phyloP scores from a whole-genome alignment of 78 protist species.

The Chrysochromulina tobinii region DNA sequence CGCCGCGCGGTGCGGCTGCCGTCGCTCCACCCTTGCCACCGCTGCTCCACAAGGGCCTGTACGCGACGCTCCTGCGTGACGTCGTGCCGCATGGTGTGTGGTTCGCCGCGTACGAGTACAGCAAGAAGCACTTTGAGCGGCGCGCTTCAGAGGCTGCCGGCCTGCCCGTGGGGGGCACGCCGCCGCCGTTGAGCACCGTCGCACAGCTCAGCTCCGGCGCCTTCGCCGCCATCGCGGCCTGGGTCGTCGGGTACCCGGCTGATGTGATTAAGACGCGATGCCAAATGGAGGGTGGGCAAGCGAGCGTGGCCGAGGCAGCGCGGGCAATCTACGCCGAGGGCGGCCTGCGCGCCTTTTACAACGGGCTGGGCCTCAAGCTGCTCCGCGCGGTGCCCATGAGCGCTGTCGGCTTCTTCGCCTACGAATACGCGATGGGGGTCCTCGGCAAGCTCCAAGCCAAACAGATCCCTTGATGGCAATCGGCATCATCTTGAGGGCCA shows the following conservation, averaged over 20 bases:
- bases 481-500: no score
- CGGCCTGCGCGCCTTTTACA: background rate
- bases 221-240: background rate
- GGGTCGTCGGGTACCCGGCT: conserved; percentile 18
- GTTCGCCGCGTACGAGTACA: background rate
- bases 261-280: background rate
- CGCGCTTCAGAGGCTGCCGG: background rate
- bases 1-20: background rate
- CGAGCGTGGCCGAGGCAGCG: background rate
- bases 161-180: background rate
- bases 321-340: background rate
- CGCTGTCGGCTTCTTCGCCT: background rate
- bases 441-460: background rate
- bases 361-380: conserved; percentile 4
- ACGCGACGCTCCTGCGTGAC: background rate
- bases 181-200: background rate
- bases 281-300: background rate
- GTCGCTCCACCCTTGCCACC: background rate
- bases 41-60: background rate
- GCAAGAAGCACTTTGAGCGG: background rate
- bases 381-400: conserved; percentile 25
- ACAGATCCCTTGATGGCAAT: no score
- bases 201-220: background rate
- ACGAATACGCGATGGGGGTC: background rate
- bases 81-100: conserved; percentile 28